Evolutionary conservation across 2,329 filamentous ascomycete genomes (phyloP).

Genomic region (Neoarthrinium moseri): DNA sequence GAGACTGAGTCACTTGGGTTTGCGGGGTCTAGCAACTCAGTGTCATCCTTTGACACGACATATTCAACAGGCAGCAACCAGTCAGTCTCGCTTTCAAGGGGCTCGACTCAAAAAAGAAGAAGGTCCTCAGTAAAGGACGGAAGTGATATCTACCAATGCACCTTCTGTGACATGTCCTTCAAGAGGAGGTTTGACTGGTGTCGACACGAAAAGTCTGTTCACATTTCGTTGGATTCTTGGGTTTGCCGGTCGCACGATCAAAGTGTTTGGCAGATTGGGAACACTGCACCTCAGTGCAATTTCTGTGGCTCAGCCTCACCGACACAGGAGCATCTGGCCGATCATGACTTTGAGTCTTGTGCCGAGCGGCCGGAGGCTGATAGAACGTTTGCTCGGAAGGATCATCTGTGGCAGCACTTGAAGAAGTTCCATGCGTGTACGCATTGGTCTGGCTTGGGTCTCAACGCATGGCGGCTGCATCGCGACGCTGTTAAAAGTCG

Average conservation of each 20-base stretch:
- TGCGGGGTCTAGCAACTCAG: no score
- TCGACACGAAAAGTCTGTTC: conserved; percentile 50
- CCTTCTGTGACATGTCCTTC: conserved; percentile 35
- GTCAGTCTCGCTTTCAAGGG: no score
- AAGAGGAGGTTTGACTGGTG: conserved; percentile 40
- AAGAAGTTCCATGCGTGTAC: conserved; percentile 43
- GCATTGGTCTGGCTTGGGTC: conserved; percentile 48
- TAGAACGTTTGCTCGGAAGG: conserved; percentile 40
- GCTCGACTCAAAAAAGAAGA: no score
- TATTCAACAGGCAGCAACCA: no score
- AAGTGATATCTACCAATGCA: conserved; percentile 36
- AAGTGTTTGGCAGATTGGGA: conserved; percentile 47
- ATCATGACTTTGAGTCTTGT: conserved; percentile 46
- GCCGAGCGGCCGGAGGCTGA: conserved; percentile 44
- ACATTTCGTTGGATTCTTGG: conserved; percentile 45
- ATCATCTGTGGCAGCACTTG: conserved; percentile 32
- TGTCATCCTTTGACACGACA: no score
- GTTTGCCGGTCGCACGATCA: conserved; percentile 41
- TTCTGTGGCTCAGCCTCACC: conserved; percentile 36
- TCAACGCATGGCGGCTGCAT: conserved; percentile 21
- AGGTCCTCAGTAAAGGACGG: conserved; percentile 8
- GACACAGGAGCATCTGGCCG: conserved; percentile 32
- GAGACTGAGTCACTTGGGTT: no score
- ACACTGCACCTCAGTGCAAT: conserved; percentile 38
- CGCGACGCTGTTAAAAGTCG: neutral